Conservation (phyloP, 176 grass and related monocot genomes). For the Paspalum vaginatum region DNA sequence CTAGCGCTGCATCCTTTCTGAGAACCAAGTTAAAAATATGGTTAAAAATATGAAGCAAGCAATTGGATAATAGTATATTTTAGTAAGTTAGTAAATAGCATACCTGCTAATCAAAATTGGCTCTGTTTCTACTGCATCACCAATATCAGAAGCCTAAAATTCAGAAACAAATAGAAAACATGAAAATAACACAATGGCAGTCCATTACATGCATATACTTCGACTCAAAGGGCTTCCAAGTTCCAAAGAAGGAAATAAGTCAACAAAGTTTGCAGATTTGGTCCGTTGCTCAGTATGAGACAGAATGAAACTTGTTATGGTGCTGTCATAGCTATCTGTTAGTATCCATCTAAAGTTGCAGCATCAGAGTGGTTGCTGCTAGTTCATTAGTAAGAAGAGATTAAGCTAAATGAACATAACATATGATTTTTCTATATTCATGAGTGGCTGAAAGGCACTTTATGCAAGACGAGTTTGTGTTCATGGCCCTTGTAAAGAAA, state of each 20-base stretch:
- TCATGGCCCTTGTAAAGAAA: neutral
- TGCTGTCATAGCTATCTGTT: neutral
- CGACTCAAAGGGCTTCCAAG: conserved; percentile 7
- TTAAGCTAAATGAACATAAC: conserved; percentile 4
- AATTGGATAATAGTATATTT: conserved; percentile 32
- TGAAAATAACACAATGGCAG: conserved; percentile 17
- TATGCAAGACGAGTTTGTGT: neutral
- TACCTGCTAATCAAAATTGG: conserved; percentile 60
- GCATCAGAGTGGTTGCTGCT: neutral
- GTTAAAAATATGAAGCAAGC: conserved; percentile 26
- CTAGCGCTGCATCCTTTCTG: conserved; percentile 73
- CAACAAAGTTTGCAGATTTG: conserved; percentile 9
- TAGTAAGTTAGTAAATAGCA: conserved; percentile 11
- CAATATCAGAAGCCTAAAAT: conserved; percentile 59
- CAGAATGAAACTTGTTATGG: conserved; percentile 20
- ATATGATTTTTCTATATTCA: neutral
- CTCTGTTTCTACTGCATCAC: conserved; percentile 55
- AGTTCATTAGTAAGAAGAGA: neutral
- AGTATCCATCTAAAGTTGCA: conserved; percentile 1
- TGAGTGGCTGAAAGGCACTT: neutral
- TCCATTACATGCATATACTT: conserved; percentile 13
- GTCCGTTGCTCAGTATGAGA: neutral
- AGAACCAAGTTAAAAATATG: conserved; percentile 47
- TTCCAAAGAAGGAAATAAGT: conserved; percentile 8
- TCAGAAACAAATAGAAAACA: conserved; percentile 29